Evolutionary conservation across 2,329 filamentous ascomycete species (phyloP).

Genomic region (Aspergillus pseudoviridinutans): DNA sequence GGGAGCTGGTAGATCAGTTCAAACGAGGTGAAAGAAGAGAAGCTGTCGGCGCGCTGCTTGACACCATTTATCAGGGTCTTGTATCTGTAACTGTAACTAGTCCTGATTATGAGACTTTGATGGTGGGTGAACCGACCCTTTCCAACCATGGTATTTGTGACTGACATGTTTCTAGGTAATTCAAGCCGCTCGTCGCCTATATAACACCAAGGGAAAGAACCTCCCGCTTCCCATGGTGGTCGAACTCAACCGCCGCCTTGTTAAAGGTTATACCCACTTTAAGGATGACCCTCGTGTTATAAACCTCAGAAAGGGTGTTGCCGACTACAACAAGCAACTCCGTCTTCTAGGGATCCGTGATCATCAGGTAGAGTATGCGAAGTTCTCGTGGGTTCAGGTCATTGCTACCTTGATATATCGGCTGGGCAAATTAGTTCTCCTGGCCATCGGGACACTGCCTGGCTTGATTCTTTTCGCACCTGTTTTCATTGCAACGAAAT

Average conservation of each 20-base stretch:
- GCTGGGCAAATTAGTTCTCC: slow-evolving; percentile 68
- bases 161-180: slow-evolving; percentile 59
- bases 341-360: slow-evolving; percentile 83
- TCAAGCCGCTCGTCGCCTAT: slow-evolving; percentile 86
- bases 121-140: slow-evolving; percentile 49
- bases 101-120: slow-evolving; percentile 92
- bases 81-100: slow-evolving; percentile 86
- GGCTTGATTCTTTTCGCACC: slow-evolving; percentile 84
- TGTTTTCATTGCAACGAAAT: slow-evolving; percentile 78
- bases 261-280: slow-evolving; percentile 87
- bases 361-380: slow-evolving; percentile 90
- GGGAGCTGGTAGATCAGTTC: slow-evolving; percentile 80
- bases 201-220: slow-evolving; percentile 92
- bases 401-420: slow-evolving; percentile 75
- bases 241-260: slow-evolving; percentile 85
- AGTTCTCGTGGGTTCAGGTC: slow-evolving; percentile 72
- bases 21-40: slow-evolving; percentile 77
- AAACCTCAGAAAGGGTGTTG: slow-evolving; percentile 68
- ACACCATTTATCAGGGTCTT: slow-evolving; percentile 80
- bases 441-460: slow-evolving; percentile 78
- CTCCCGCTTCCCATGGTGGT: slow-evolving; percentile 87
- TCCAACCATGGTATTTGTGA: neutral
- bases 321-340: slow-evolving; percentile 81
- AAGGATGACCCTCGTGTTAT: slow-evolving; percentile 85
- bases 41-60: slow-evolving; percentile 78